Evolutionary conservation across 1,139 yeast genomes (phyloP), one percentile per base, ranked within the genome.

Genomic region (Meyerozyma athensensis): DNA sequence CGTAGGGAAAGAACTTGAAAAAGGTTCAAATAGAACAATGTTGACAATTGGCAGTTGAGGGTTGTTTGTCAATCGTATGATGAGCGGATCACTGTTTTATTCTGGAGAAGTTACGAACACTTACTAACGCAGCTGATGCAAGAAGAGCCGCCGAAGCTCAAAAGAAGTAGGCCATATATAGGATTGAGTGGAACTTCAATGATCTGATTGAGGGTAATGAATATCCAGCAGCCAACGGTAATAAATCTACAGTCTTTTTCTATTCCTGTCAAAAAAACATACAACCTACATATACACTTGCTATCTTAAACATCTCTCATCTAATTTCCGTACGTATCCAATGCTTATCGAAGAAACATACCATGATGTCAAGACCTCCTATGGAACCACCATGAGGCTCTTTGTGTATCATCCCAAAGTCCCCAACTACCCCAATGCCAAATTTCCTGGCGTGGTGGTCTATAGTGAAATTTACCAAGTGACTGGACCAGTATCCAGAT

Each of bases 391-490:
- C 37, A 74, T 84, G 76, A 70, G 94, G 44, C 65, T 84, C 36
- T 81, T 66, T 56, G 70, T 77, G 22, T 84, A 62, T 60, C 85
- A 81, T 40, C 95, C 95, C 8, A 73, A 70, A 49, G 72, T 85
- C 40, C 77, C 80, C 32, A 81, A 80, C 43, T 83, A 81, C 58
- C 92, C 94, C 16, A 60, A 70, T 24, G 94, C 85, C 37, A 80
- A 77, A 53, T 85, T 83, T 53, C 94, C 94, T 1, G 95, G 84
- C 26, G 94, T 85, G 2, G 62, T 85, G 26, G 87, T 83, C 7
- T 84, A 79, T 60, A 79, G 86, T 44, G 95, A 85, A 56, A 85
- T 85, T 46, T 85, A 85, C 57, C 95, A 85, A 58, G 90, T 81
- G 19, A 79, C 82, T 9, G 85, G 85, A 0, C 94, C 95, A 3